Percentiles rank a stretch among this genome's conserved stretches.
phyloP scores from a whole-genome alignment of 176 grass and related monocot genomes.

The bread wheat (Triticum aestivum) region DNA sequence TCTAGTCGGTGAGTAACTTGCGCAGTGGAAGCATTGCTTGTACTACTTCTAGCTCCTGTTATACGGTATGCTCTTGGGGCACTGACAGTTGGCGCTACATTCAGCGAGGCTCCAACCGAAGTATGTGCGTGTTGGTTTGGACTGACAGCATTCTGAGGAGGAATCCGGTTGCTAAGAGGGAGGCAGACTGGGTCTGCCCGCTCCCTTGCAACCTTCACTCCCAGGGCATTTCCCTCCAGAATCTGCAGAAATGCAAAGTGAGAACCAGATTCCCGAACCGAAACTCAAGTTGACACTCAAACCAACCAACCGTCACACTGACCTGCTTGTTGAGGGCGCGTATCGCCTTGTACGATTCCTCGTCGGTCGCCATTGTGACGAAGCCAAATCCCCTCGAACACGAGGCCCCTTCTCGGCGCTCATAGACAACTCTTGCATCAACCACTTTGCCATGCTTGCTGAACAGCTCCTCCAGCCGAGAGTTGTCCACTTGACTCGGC shows the following conservation, averaged over 20 bases:
- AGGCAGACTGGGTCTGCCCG: background rate
- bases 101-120: background rate
- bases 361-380: conserved; percentile 67
- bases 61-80: background rate
- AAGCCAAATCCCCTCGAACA: conserved; percentile 90
- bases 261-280: background rate
- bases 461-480: conserved; percentile 75
- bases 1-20: background rate
- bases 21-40: background rate
- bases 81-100: background rate
- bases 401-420: conserved; percentile 46
- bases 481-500: conserved; percentile 69
- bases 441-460: conserved; percentile 81
- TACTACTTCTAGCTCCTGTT: background rate
- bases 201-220: background rate
- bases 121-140: background rate
- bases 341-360: conserved; percentile 70
- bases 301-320: background rate
- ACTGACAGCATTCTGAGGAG: background rate
- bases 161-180: background rate
- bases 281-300: background rate
- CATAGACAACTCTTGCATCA: conserved; percentile 69
- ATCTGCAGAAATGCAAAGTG: background rate
- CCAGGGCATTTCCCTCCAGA: background rate
- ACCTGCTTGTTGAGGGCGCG: conserved; percentile 83